Evolutionary conservation across 768 basidiomycete species (phyloP).

Genomic region (Plicaturopsis crispa): DNA sequence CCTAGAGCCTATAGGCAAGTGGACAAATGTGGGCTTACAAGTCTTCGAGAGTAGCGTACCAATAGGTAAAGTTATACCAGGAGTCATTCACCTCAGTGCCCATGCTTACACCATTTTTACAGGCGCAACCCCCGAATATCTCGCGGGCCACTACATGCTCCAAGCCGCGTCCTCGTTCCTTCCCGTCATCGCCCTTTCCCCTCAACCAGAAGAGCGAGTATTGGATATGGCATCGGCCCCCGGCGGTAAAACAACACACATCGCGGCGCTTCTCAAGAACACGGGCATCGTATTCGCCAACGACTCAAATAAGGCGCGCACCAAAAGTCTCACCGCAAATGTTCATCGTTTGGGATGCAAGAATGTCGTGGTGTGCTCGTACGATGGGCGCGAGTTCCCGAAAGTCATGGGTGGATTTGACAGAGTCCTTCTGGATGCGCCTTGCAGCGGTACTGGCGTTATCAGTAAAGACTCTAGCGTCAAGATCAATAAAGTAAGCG

Average conservation of each 20-base stretch:
- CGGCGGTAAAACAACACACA: conserved; percentile 97
- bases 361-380: conserved; percentile 95
- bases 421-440: conserved; percentile 93
- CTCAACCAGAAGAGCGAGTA: conserved; percentile 88
- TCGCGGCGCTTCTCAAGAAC: conserved; percentile 94
- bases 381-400: conserved; percentile 96
- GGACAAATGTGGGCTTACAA: conserved; percentile 99
- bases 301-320: conserved; percentile 89
- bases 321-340: conserved; percentile 95
- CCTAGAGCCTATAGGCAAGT: conserved; percentile 97
- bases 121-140: conserved; percentile 97
- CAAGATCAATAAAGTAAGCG: conserved; percentile 90
- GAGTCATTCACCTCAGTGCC: not conserved
- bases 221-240: conserved; percentile 99
- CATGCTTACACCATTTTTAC: conserved; percentile 3
- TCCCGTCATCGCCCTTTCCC: conserved; percentile 93
- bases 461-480: conserved; percentile 97
- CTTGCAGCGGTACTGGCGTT: conserved; percentile 96
- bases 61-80: conserved; percentile 48
- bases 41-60: conserved; percentile 96
- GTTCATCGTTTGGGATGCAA: conserved; percentile 96
- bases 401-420: conserved; percentile 99
- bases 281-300: conserved; percentile 98
- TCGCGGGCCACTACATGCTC: conserved; percentile 99
- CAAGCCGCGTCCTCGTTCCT: conserved; percentile 98